A percentile compares a stretch with the other conserved stretches of the same genome.
phyloP scores from a whole-genome alignment of 805 yeast species.

The Candida berthetii region DNA sequence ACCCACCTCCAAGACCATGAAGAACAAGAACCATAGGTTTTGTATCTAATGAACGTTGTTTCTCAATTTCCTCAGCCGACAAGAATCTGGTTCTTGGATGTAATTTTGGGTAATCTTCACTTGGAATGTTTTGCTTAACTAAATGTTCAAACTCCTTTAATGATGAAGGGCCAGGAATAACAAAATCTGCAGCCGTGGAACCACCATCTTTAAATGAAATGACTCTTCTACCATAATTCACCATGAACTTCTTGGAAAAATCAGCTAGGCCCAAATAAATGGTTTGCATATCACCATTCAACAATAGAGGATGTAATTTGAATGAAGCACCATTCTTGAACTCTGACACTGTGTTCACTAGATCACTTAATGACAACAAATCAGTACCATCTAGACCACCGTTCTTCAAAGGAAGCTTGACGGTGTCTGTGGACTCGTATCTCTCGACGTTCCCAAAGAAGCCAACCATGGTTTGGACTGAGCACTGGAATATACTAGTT shows the following conservation, averaged over 20 bases:
- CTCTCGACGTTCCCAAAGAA: slow-evolving; percentile 19
- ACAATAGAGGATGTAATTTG: slow-evolving; percentile 54
- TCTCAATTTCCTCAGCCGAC: slow-evolving; percentile 35
- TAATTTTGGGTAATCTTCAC: slow-evolving; percentile 49
- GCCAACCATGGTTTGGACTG: no score
- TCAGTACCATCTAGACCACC: slow-evolving; percentile 9
- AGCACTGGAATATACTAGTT: no score
- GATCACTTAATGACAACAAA: slow-evolving; percentile 13
- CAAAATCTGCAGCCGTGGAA: slow-evolving; percentile 73
- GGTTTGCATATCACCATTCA: slow-evolving; percentile 77
- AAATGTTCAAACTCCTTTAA: slow-evolving; percentile 23
- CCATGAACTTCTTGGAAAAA: slow-evolving; percentile 42
- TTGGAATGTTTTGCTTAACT: slow-evolving; percentile 33
- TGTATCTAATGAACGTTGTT: slow-evolving; percentile 23
- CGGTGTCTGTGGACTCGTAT: slow-evolving; percentile 17
- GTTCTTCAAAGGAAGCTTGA: slow-evolving; percentile 17
- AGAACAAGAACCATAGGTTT: slow-evolving; percentile 56
- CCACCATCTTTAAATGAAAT: slow-evolving; percentile 60
- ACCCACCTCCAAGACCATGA: slow-evolving; percentile 79
- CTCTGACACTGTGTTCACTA: slow-evolving; percentile 31
- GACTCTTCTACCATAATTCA: slow-evolving; percentile 72
- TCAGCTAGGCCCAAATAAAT: slow-evolving; percentile 54
- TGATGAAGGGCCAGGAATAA: slow-evolving; percentile 31
- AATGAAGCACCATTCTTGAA: slow-evolving; percentile 42
- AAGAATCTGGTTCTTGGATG: slow-evolving; percentile 68